Conservation (phyloP, 148 eudicot species). For the Mesembryanthemum crystallinum region DNA sequence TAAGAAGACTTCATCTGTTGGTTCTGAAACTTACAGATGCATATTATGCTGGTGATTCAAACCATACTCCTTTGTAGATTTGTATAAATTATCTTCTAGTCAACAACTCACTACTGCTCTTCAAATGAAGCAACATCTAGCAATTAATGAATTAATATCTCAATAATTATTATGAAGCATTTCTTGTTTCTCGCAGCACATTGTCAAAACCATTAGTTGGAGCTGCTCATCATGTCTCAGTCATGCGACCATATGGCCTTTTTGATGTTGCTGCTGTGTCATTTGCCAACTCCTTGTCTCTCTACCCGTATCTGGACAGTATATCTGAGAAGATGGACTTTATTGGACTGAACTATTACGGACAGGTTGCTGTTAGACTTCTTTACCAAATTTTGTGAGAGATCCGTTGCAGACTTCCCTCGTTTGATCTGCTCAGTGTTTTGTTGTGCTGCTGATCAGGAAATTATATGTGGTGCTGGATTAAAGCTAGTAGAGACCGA, state of each 20-base stretch:
- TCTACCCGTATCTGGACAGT: slow-evolving; percentile 68
- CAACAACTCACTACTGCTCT: neutral
- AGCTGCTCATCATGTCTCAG: slow-evolving; percentile 93
- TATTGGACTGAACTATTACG: slow-evolving; percentile 92
- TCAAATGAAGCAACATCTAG: slow-evolving; percentile 7
- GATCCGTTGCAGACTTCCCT: neutral
- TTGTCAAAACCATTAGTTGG: slow-evolving; percentile 61
- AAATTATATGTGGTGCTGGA: slow-evolving; percentile 81
- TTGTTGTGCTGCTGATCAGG: slow-evolving; percentile 41
- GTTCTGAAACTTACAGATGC: slow-evolving; percentile 9
- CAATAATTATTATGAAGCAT: neutral
- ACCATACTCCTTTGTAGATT: neutral
- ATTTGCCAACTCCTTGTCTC: slow-evolving; percentile 72
- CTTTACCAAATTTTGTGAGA: neutral
- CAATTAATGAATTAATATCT: neutral
- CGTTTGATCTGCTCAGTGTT: neutral
- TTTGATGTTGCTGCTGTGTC: slow-evolving; percentile 87
- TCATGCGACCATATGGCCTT: slow-evolving; percentile 95
- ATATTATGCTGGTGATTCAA: neutral
- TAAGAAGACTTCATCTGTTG: slow-evolving; percentile 2
- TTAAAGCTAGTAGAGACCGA: slow-evolving; percentile 79
- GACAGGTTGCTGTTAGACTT: slow-evolving; percentile 55
- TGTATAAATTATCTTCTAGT: slow-evolving; percentile 6
- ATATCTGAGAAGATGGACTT: slow-evolving; percentile 78
- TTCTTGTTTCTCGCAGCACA: slow-evolving; percentile 44